These are phyloP conservation scores for Yamadazyma conglobata DNA, from an alignment of 1,139 yeast species.

Conservation along the genomic window DNA sequence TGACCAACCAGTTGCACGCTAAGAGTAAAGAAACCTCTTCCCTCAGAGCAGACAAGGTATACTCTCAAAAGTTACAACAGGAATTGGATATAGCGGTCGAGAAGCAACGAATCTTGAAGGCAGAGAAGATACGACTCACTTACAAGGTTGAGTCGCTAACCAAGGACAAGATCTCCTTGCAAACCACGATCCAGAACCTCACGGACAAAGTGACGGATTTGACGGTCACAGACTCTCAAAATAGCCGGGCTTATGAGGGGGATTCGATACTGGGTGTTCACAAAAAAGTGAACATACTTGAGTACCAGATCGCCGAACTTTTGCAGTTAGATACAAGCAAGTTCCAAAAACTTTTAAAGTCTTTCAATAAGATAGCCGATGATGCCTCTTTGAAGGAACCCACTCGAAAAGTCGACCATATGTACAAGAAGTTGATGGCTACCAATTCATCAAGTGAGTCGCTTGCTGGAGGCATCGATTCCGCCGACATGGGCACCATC, in stretches of 20 bases:
- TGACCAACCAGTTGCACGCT: constrained; percentile 26
- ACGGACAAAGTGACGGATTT: constrained; percentile 27
- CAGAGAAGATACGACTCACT: constrained; percentile 47
- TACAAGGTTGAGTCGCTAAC: constrained; percentile 38
- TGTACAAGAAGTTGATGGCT: constrained; percentile 21
- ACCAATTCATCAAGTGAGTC: constrained; percentile 6
- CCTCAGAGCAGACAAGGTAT: constrained; percentile 19
- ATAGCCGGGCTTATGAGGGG: constrained; percentile 3
- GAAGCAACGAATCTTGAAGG: constrained; percentile 44
- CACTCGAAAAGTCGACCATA: constrained; percentile 43
- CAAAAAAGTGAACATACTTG: constrained; percentile 23
- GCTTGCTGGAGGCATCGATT: constrained; percentile 12
- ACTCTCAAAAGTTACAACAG: constrained; percentile 29
- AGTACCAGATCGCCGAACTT: constrained; percentile 37
- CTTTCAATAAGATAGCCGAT: constrained; percentile 56
- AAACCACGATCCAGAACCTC: constrained; percentile 28
- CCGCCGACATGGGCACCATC: constrained; percentile 27
- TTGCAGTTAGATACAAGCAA: constrained; percentile 35
- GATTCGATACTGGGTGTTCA: constrained; percentile 10
- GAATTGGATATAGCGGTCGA: constrained; percentile 44
- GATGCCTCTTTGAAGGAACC: constrained; percentile 58
- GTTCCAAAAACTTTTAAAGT: constrained; percentile 41
- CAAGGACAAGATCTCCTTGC: constrained; percentile 35
- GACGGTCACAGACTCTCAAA: constrained; percentile 20
- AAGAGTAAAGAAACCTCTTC: constrained; percentile 26